Evolutionary conservation across 805 yeast species (phyloP), one percentile per base, ranked within the genome.

Genomic region (Kregervanrija pseudodelftensis): DNA sequence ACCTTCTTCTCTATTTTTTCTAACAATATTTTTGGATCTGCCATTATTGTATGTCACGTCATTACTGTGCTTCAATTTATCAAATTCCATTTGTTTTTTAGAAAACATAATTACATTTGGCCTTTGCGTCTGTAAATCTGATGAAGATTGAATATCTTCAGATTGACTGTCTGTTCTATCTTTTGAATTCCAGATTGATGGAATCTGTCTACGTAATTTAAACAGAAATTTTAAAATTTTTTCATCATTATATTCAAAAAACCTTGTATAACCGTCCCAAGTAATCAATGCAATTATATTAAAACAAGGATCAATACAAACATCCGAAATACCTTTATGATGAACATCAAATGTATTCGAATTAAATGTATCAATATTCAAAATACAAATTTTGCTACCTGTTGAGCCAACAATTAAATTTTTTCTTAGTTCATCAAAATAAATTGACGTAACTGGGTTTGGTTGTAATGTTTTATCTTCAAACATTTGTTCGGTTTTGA

Each of bases 191-290:
- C 54, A 36, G 8, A 63, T 54, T 3, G 65, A 54, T 2, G 68
- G 65, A 10, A 53, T 42, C 37, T 44, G 40, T 33, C 51, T 56
- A 30, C 46, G 57, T 33, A 56, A 46, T 40, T 66, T 65, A 36
- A 55, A 57, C 33, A 43, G 39, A 37, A 56, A 57, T 17, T 51
- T 51, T 11, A 61, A 41, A 12, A 44, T 36, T 4, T 35, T 28
- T 9, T 42, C 36, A 11, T 52, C 44, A 35, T 51, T 53, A 37
- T 49, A 50, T 11, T 51, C 42, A 51, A 62, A 72, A 37, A 70
- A 58, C 37, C 73, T 61, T 2, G 67, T 52, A 30, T 50, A 62
- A 3, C 67, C 87, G 70, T 64, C 76, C 82, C 86, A 83, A 50
- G 70, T 74, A 45, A 60, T 72, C 55, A 57, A 57, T 37, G 66